Base-by-base conservation (phyloP, 75 land plant species). In the Cryptomeria japonica region DNA sequence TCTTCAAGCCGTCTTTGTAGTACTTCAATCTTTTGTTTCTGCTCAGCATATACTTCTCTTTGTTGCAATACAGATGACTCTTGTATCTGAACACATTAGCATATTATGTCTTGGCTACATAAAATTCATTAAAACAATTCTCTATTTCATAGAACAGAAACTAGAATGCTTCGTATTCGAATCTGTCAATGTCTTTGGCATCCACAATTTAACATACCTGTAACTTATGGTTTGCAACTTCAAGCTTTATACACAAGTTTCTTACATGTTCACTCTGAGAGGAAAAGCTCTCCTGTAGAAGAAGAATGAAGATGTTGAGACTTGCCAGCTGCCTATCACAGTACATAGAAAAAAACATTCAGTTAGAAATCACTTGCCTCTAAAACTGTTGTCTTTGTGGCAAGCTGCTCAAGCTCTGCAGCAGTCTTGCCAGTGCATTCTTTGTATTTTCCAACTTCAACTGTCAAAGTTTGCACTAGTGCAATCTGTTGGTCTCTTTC, bases 341-440 rank as follows among this genome's bases (percentile, higher is more conserved):
- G 42, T 2, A 82, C 31, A 44, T 1, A 3, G 15, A 34, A 31
- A 31, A n/a, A 55, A 78, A 42, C 58, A 37, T 84, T n/a, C 78
- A 39, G 18, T 77, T 28, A 89, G 3, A 87, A 61, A 70, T 42
- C 72, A 14, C 84, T 46, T 82, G 91, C 93, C 93, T 92, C 93
- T 37, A 92, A 86, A 28, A 86, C 90, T 76, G 88, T 84, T 75
- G 93, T 88, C 53, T 92, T 92, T 42, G 73, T 89, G 56, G 85
- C 89, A 32, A 92, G 87, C 53, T 84, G 87, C 70, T 91, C 90
- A 19, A 92, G 31, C 85, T 92, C 93, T 51, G 90, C 90, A 55
- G 86, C 93, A 32, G 93, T 91, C 84, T 91, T 92, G 5, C 92
- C 90, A 87, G 93, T 91, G 68, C 88, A 88, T 85, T 92, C 93